Conservation (phyloP, 169 alveolate genomes). For the Prorocentrum cordatum region DNA sequence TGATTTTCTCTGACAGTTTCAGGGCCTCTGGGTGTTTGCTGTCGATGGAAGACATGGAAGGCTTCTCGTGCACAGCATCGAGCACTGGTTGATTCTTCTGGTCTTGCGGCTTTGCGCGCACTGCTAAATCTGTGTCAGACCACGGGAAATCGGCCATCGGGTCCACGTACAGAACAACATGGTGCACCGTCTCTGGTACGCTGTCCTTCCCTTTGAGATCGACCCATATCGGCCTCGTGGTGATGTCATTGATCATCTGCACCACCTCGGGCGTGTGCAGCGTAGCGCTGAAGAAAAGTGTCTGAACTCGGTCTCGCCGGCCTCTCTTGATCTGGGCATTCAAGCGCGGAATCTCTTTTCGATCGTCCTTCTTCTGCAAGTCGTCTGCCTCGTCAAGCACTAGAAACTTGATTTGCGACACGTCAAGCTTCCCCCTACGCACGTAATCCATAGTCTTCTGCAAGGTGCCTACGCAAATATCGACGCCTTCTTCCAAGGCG, state of each 20-base stretch:
- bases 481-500: constrained; percentile 67
- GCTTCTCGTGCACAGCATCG: constrained; percentile 44
- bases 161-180: constrained; percentile 39
- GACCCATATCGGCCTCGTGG: constrained; percentile 67
- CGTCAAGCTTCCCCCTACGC: constrained; percentile 40
- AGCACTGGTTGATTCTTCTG: constrained; percentile 35
- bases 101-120: constrained; percentile 26
- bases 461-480: constrained; percentile 71
- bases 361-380: constrained; percentile 73
- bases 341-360: constrained; percentile 48
- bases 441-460: constrained; percentile 70
- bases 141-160: constrained; percentile 49
- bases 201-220: constrained; percentile 69
- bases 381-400: constrained; percentile 74
- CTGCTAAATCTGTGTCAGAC: constrained; percentile 36
- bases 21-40: neutral
- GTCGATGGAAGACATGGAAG: constrained; percentile 50
- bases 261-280: constrained; percentile 68
- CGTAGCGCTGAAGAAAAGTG: constrained; percentile 73
- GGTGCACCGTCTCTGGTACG: constrained; percentile 70
- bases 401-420: constrained; percentile 56
- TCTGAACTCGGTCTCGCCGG: constrained; percentile 66
- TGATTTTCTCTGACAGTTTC: constrained; percentile 60
- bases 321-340: constrained; percentile 62
- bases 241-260: constrained; percentile 48